Evolutionary conservation across 1,284 basidiomycete genomes (phyloP), one percentile per base, ranked within the genome.

Genomic region (Sanghuangporus baumii): DNA sequence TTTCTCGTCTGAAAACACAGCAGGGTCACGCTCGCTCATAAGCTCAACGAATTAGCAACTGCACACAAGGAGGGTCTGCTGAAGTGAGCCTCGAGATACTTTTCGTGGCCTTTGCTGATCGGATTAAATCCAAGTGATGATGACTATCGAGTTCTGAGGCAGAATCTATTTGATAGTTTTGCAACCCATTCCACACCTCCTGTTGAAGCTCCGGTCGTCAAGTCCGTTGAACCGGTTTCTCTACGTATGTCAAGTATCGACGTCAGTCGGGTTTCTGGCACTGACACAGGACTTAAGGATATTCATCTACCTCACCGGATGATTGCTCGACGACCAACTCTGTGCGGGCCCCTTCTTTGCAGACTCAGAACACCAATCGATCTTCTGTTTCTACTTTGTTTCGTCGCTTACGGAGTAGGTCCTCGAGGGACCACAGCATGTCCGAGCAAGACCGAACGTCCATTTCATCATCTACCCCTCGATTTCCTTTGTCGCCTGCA

Each of bases 11-110:
- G 14, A 14, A 62, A 43, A 18, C 59, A 59, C 56, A 16, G 23
- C 51, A 54, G 89, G 63, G 78, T 83, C 64, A 87, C 86, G 31
- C 80, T 92, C 65, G 89, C 90, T 36, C 86, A 90, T 73, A 81
- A 87, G 63, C 78, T 92, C 64, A 84, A 89, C 66, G 90, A 91
- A 72, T 75, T 92, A 63, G 88, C 89, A n/a, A 74, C 79, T 36
- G 89, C 89, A 31, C 91, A 92, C 71, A 80, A 84, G 4, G 85
- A 91, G 69, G 89, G 89, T 36, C 76, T 92, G 60, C 77, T 92
- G 59, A 85, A 83, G 89, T 91, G 72, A 70, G 86, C 79, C 38
- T 63, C 56, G 46, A 5, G 16, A 2, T 8, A 8, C 8, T 6
- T 20, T 38, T 43, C 47, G 40, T 38, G 14, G 50, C 57, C 61